Percentiles rank a stretch among this genome's conserved stretches.
phyloP scores from a whole-genome alignment of 192 early-diverging fungal genomes.

The Allomyces macrogynus region DNA sequence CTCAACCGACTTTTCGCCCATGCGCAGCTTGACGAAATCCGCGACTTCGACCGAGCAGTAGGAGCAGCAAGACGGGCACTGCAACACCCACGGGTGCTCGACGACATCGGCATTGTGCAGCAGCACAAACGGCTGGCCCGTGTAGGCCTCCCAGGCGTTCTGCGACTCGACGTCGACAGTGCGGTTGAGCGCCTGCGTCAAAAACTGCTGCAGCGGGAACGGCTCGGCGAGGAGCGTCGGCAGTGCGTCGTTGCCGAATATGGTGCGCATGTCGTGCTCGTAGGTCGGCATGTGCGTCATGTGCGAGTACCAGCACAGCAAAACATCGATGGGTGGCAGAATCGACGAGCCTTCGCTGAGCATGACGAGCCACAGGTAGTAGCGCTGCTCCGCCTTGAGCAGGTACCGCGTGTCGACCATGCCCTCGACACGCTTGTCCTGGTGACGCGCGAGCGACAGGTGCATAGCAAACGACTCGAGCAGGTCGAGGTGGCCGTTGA shows the following conservation, averaged over 20 bases:
- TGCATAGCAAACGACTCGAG: not conserved
- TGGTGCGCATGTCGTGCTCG: not conserved
- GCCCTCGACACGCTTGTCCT: not conserved
- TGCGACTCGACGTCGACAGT: not conserved
- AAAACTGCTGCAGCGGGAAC: not conserved
- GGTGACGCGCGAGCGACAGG: not conserved
- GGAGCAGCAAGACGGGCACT: not conserved
- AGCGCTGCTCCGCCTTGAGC: not conserved
- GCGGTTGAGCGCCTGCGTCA: not conserved
- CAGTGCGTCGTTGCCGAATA: not conserved
- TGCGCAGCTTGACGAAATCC: not conserved
- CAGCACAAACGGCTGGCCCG: not conserved
- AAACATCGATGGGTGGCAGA: not conserved
- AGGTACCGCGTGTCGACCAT: not conserved
- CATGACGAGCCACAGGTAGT: not conserved
- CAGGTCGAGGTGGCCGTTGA: not conserved
- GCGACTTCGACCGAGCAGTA: not conserved
- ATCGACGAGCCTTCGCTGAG: not conserved
- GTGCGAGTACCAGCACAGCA: not conserved
- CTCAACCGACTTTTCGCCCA: not conserved
- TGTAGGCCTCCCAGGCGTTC: not conserved
- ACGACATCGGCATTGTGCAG: not conserved
- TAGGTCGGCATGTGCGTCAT: constrained; percentile 1
- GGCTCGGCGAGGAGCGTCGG: not conserved
- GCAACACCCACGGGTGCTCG: not conserved